phyloP scores from a whole-genome alignment of 1,284 basidiomycete species.

The Apiotrichum laibachii region DNA sequence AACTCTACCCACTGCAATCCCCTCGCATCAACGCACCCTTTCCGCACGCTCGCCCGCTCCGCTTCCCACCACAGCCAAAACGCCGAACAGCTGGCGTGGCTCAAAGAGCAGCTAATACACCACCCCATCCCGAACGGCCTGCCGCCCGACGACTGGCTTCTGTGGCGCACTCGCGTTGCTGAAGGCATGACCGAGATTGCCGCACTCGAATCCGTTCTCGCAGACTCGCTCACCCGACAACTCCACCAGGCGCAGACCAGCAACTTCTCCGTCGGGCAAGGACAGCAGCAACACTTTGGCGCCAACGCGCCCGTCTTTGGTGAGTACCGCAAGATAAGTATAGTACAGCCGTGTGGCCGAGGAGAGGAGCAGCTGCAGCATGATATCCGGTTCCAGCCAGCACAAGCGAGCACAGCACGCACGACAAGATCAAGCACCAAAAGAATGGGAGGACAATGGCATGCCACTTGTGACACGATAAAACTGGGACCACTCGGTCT shows the following conservation, averaged over 20 bases:
- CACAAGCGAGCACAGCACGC: too few species aligned
- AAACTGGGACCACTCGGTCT: neutral
- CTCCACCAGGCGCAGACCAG: neutral
- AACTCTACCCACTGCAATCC: neutral
- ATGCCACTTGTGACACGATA: too few species aligned
- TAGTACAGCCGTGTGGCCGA: too few species aligned
- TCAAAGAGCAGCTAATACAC: constrained; percentile 20
- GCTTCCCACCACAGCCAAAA: constrained; percentile 8
- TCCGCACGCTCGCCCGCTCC: neutral
- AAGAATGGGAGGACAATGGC: neutral
- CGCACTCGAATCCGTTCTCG: constrained; percentile 16
- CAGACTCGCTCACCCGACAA: neutral
- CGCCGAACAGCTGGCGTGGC: constrained; percentile 27
- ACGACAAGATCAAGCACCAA: too few species aligned
- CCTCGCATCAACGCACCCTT: neutral
- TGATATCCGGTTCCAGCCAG: too few species aligned
- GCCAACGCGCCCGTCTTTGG: too few species aligned
- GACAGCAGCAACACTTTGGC: neutral
- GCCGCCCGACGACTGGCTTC: constrained; percentile 30
- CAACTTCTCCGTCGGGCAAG: neutral
- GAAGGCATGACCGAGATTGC: constrained; percentile 27
- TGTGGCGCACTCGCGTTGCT: constrained; percentile 25
- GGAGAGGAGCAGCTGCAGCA: too few species aligned
- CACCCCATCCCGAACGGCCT: constrained; percentile 22
- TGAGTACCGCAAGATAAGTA: too few species aligned